phyloP scores from a whole-genome alignment of 108 stramenopile species.

The Fistulifera pelliculosa region DNA sequence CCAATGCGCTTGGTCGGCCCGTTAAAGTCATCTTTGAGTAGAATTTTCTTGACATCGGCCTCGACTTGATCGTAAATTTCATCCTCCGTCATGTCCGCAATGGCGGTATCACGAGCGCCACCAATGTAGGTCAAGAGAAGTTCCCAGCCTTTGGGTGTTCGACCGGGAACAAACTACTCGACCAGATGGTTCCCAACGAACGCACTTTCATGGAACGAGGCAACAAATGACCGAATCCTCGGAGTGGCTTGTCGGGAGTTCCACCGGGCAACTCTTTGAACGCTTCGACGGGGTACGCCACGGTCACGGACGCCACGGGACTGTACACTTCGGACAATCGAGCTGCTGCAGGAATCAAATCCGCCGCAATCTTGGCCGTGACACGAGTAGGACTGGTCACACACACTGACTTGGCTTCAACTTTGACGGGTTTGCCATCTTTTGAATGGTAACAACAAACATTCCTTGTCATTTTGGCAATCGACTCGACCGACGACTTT shows the following conservation, averaged over 20 bases:
- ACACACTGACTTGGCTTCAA: constrained; percentile 60
- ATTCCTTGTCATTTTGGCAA: constrained; percentile 19
- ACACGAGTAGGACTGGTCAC: constrained; percentile 62
- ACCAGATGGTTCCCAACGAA: constrained; percentile 90
- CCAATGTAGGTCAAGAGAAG: constrained; percentile 93
- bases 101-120: constrained; percentile 84
- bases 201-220: constrained; percentile 83
- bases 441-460: constrained; percentile 69
- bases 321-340: constrained; percentile 81
- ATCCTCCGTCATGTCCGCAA: constrained; percentile 71
- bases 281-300: constrained; percentile 86
- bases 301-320: constrained; percentile 87
- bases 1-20: constrained; percentile 83
- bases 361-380: constrained; percentile 39
- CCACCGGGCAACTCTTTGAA: constrained; percentile 83
- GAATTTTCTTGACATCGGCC: constrained; percentile 67
- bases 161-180: constrained; percentile 86
- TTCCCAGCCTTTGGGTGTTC: constrained; percentile 81
- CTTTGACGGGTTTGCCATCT: constrained; percentile 32
- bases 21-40: constrained; percentile 50
- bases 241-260: constrained; percentile 58
- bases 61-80: constrained; percentile 87
- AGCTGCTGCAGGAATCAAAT: constrained; percentile 69
- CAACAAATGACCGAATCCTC: constrained; percentile 88
- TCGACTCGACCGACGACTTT: constrained; percentile 38